Conservation (phyloP, 164 flowering plant genomes). For the Brasenia schreberi region DNA sequence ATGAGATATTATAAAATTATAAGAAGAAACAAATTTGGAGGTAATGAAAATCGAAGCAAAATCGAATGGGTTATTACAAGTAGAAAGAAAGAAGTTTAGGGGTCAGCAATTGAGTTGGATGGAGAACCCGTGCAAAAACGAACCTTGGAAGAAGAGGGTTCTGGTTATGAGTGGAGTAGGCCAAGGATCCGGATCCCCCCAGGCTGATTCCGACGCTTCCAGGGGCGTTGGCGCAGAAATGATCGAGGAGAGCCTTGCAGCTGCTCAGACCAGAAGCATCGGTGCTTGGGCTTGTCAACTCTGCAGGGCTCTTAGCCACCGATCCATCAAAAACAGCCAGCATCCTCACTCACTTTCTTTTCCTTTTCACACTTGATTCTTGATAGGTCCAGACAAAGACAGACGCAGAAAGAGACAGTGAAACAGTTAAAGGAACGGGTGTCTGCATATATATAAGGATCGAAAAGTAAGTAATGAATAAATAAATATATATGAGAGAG, state of each 20-base stretch:
- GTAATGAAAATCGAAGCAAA: too few relatives aligned
- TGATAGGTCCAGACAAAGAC: background rate
- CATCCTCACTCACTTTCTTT: slow-evolving; percentile 29
- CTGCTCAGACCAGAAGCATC: slow-evolving; percentile 33
- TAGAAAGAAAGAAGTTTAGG: too few relatives aligned
- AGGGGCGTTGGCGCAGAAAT: slow-evolving; percentile 47
- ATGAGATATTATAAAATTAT: too few relatives aligned
- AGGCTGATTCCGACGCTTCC: slow-evolving; percentile 54
- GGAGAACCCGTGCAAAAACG: background rate
- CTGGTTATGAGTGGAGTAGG: slow-evolving; percentile 51
- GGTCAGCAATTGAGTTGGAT: too few relatives aligned
- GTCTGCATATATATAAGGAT: background rate
- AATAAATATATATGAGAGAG: too few relatives aligned
- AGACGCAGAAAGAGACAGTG: background rate
- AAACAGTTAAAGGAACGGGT: background rate
- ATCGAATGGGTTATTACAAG: too few relatives aligned
- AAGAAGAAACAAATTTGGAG: background rate
- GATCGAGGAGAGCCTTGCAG: slow-evolving; percentile 42
- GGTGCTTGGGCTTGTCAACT: slow-evolving; percentile 35
- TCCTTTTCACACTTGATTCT: too few relatives aligned
- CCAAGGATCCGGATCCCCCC: slow-evolving; percentile 43
- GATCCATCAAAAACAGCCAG: slow-evolving; percentile 79
- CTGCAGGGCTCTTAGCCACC: slow-evolving; percentile 87
- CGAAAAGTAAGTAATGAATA: too few relatives aligned
- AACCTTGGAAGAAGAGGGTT: slow-evolving; percentile 90